Evolutionary conservation across 345 rosid species (phyloP).

Genomic region (Hibiscus tridactylites): DNA sequence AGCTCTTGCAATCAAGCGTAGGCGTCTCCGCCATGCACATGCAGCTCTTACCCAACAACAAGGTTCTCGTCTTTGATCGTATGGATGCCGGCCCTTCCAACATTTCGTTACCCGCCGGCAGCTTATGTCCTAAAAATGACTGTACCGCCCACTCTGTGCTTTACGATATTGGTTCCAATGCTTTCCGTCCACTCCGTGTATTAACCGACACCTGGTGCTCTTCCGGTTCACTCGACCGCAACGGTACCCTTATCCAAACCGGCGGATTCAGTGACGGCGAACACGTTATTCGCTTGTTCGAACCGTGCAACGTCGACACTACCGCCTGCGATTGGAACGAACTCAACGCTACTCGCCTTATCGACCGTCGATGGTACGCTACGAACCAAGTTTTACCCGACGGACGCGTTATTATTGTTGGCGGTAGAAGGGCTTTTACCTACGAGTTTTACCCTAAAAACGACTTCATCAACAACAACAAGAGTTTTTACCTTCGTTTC

Average conservation of each 20-base stretch:
- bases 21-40: slow-evolving; percentile 93
- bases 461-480: slow-evolving; percentile 3
- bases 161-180: slow-evolving; percentile 51
- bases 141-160: slow-evolving; percentile 73
- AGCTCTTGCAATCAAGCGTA: slow-evolving; percentile 39
- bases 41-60: slow-evolving; percentile 59
- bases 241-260: slow-evolving; percentile 65
- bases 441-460: slow-evolving; percentile 62
- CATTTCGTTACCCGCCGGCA: slow-evolving; percentile 42
- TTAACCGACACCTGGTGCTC: slow-evolving; percentile 82
- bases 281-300: slow-evolving; percentile 39
- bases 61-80: slow-evolving; percentile 72
- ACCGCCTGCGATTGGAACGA: slow-evolving; percentile 62
- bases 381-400: slow-evolving; percentile 74
- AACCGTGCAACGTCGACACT: slow-evolving; percentile 33
- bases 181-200: slow-evolving; percentile 51
- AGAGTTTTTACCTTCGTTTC: slow-evolving; percentile 36
- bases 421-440: slow-evolving; percentile 58
- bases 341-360: slow-evolving; percentile 21
- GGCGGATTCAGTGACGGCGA: slow-evolving; percentile 69
- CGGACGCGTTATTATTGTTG: slow-evolving; percentile 59
- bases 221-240: slow-evolving; percentile 57
- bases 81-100: slow-evolving; percentile 71
- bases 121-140: slow-evolving; percentile 45
- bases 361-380: slow-evolving; percentile 69